Conservation (phyloP, 2,329 filamentous ascomycete genomes). For the Didymella sp. region DNA sequence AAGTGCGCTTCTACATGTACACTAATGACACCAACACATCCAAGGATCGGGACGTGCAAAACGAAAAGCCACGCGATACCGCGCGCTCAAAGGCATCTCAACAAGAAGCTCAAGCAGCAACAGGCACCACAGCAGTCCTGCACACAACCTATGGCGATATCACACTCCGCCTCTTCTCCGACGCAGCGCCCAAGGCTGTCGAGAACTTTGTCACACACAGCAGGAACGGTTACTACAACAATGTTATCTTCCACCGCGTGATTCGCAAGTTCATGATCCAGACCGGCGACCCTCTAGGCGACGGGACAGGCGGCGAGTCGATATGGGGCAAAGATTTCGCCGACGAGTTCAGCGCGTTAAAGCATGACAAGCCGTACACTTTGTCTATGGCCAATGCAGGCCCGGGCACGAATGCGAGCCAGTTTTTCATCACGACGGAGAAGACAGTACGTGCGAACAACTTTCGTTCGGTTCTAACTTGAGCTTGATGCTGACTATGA, state of each 20-base stretch:
- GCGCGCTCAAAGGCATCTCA: conserved; percentile 55
- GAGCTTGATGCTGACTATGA: conserved; percentile 9
- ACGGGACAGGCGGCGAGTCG: conserved; percentile 87
- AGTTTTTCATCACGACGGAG: conserved; percentile 98
- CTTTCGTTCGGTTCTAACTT: neutral
- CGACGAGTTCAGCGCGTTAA: conserved; percentile 89
- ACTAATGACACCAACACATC: conserved; percentile 77
- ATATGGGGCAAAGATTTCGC: conserved; percentile 94
- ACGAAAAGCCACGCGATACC: conserved; percentile 82
- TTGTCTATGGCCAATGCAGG: conserved; percentile 98
- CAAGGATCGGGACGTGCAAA: conserved; percentile 82
- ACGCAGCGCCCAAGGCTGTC: conserved; percentile 90
- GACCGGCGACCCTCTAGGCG: conserved; percentile 82
- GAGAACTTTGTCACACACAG: conserved; percentile 97
- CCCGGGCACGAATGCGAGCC: conserved; percentile 91
- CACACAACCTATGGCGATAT: conserved; percentile 97
- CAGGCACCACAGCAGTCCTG: conserved; percentile 79
- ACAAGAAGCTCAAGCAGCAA: conserved; percentile 68
- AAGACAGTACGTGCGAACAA: conserved; percentile 71
- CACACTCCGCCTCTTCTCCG: conserved; percentile 88
- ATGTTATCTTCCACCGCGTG: conserved; percentile 94
- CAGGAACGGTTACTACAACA: conserved; percentile 92
- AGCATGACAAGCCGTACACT: conserved; percentile 95
- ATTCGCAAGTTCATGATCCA: conserved; percentile 99
- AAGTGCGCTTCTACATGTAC: conserved; percentile 97